Evolutionary conservation across 2,329 filamentous ascomycete genomes (phyloP), one percentile per base, ranked within the genome.

Genomic region (Grosmannia penicillata): DNA sequence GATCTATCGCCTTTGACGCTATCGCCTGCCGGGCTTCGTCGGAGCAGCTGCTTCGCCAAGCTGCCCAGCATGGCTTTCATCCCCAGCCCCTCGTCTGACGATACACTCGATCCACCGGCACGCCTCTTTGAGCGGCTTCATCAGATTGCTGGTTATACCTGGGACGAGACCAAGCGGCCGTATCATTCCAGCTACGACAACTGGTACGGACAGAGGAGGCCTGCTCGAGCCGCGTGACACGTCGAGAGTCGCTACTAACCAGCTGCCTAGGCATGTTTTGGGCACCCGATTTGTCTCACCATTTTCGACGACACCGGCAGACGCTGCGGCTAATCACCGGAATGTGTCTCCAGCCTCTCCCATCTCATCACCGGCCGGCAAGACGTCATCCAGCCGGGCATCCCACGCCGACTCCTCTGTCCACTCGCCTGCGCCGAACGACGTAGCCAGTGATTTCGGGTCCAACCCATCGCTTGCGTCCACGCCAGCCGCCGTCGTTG

Each of bases 101-200:
- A 74, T 56, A 58, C 63, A 49, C 62, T 72, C 50, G 72, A 76
- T 53, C 76, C 78, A 42, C 79, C 78, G 31, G 64, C 69, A 47
- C 73, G 77, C 50, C 69, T 87, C 38, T 80, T 78, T 49, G 79
- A 86, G 55, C 73, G 82, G 36, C 66, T 87, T 47, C 68, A 72
- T 45, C 78, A 83, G 54, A 68, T 87, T 46, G 68, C 77, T 33
- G 81, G 80, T 38, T 86, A 84, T 54, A 74, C 70, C 7, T 87
- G 82, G 82, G 79, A 86, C 56, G 78, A 82, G 47, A 66, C 70
- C 13, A 56, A 52, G 41, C 57, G 58, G 21, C 72, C 72, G 10
- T 62, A 70, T 40, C 75, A 78, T 52, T 71, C 72, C 36, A 84
- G 78, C 50, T 95, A 94, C 59, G 85, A 93, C 56, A 86, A 87